Conservation (phyloP, 2,329 filamentous ascomycete genomes). For the Monosporascus cannonballus region DNA sequence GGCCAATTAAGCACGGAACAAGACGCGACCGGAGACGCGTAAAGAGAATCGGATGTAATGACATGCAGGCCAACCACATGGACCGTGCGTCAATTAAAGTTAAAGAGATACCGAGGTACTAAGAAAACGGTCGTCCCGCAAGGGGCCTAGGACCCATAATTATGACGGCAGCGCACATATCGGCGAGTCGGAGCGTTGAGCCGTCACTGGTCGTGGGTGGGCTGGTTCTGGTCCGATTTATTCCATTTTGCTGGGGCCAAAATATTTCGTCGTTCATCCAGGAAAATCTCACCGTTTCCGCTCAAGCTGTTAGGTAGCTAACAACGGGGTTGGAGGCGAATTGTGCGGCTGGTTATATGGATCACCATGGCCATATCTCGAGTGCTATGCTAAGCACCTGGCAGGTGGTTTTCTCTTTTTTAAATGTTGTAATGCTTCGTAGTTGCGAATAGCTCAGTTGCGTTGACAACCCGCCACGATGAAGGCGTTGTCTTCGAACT, state of each 20-base stretch:
- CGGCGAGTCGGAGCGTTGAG: background rate
- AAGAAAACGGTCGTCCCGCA: background rate
- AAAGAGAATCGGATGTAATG: conserved; percentile 11
- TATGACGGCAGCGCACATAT: background rate
- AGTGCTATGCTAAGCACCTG: background rate
- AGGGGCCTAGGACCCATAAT: background rate
- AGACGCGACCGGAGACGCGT: conserved; percentile 19
- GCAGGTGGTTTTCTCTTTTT: background rate
- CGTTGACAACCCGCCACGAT: conserved; percentile 23
- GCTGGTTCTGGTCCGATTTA: background rate
- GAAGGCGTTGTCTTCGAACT: conserved; percentile 34
- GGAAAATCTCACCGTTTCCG: background rate
- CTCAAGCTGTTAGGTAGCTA: background rate
- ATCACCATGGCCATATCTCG: background rate
- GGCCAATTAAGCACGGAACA: background rate
- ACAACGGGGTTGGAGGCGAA: no score
- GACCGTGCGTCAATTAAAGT: background rate
- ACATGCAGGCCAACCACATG: background rate
- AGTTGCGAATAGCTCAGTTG: background rate
- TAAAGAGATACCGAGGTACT: background rate
- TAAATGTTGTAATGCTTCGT: background rate
- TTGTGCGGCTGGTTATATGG: no score
- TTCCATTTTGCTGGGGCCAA: no score
- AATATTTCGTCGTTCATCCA: background rate
- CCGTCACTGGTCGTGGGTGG: background rate